Evolutionary conservation across 805 yeast species (phyloP), one percentile per base, ranked within the genome.

Genomic region (Yamadazyma insecticola): DNA sequence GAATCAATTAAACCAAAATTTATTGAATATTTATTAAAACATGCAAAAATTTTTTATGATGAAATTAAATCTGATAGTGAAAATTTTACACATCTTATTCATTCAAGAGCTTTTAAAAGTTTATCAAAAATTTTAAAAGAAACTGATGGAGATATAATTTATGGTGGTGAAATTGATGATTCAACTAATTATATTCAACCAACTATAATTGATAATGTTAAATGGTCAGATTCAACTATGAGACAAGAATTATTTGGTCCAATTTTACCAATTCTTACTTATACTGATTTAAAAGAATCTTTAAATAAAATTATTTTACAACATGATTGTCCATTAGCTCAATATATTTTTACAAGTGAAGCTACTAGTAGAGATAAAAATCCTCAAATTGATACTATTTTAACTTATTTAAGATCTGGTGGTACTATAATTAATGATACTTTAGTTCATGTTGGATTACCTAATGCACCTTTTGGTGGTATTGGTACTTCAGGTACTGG

Each of bases 391-490:
- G 57, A 63, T 34, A 37, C 33, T 13, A 73, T 86, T 37, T 56
- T 70, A 35, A 52, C 58, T 4, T 48, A 63, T 7, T 60, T 86
- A 15, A 72, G 94, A 48, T 80, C 92, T 0, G 96, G 96, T 16
- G 81, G 75, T 4, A 63, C 77, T 10, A 53, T 76, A 28, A 62
- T 84, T 39, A 86, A 87, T 50, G 96, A 88, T 43, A 69, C 78
- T 0, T 30, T 86, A 28, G 39, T 84, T 47, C 95, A 87, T 40
- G 86, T 75, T 25, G 89, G 76, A 1, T 67, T 82, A 32, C 36
- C 67, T 5, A 67, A 69, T 29, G 74, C 85, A 3, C 97, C 97
- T 16, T 90, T 89, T 57, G 97, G 97, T 20, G 97, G 97, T 15
- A 61, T 89, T 34, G 96, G 97, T 10, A 52, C 52, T 11, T 85